Percentiles rank a stretch among this genome's conserved stretches.
Evolutionary conservation across 2,329 filamentous ascomycete genomes (phyloP).

Genomic region (Leptographium wingfieldii): DNA sequence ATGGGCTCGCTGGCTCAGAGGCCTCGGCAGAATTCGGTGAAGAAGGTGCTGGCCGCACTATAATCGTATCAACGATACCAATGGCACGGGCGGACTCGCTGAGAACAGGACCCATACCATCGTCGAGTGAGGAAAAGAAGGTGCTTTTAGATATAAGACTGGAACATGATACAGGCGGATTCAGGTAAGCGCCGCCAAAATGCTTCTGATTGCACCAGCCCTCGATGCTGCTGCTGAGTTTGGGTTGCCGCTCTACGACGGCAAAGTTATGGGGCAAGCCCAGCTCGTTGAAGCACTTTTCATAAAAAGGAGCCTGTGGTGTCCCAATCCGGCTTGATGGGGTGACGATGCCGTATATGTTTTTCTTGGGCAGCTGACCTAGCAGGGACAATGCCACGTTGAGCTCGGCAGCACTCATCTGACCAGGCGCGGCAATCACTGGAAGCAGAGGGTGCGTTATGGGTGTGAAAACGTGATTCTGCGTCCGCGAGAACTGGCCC

Average conservation of each 20-base stretch:
- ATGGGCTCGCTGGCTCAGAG: slow-evolving; percentile 36
- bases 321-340: slow-evolving; percentile 49
- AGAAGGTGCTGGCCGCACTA: slow-evolving; percentile 42
- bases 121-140: slow-evolving; percentile 38
- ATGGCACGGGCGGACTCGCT: slow-evolving; percentile 69
- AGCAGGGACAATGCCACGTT: slow-evolving; percentile 67
- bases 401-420: slow-evolving; percentile 76
- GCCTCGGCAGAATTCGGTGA: slow-evolving; percentile 31
- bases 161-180: slow-evolving; percentile 52
- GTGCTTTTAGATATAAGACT: slow-evolving; percentile 43
- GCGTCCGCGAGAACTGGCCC: slow-evolving; percentile 71
- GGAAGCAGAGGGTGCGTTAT: slow-evolving; percentile 78
- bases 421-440: slow-evolving; percentile 73
- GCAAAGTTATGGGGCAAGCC: slow-evolving; percentile 76
- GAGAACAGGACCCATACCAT: slow-evolving; percentile 41
- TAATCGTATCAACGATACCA: slow-evolving; percentile 71
- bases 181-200: slow-evolving; percentile 74
- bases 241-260: slow-evolving; percentile 58
- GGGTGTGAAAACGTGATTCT: slow-evolving; percentile 78
- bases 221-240: slow-evolving; percentile 54
- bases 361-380: slow-evolving; percentile 67
- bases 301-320: slow-evolving; percentile 72
- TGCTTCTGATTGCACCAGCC: slow-evolving; percentile 57
- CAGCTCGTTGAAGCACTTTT: slow-evolving; percentile 70
- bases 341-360: slow-evolving; percentile 68